Conservation (phyloP, 495 filamentous ascomycete genomes). For the Neurospora sp. region DNA sequence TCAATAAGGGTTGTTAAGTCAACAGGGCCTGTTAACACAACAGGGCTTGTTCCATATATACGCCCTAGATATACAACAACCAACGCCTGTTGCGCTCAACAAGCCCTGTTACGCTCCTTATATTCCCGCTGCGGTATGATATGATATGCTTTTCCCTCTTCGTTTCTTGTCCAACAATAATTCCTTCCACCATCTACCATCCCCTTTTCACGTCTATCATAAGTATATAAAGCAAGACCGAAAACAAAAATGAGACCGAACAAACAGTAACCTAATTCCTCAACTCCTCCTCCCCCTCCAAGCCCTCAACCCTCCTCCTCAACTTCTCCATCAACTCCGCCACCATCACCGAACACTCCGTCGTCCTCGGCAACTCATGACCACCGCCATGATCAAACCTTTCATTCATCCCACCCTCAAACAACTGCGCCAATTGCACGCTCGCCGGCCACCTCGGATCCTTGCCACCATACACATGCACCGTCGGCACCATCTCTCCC, state of each 20-base stretch:
- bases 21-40: too few species aligned
- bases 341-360: conserved; percentile 16
- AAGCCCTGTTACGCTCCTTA: too few species aligned
- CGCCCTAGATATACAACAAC: too few species aligned
- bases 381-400: conserved; percentile 44
- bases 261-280: background rate
- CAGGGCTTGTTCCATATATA: too few species aligned
- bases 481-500: conserved; percentile 40
- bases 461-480: conserved; percentile 49
- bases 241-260: background rate
- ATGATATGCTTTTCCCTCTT: background rate
- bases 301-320: background rate
- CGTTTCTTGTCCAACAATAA: background rate
- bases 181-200: background rate
- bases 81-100: too few species aligned
- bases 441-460: conserved; percentile 48
- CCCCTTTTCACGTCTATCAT: background rate
- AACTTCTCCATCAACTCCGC: conserved; percentile 18
- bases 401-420: conserved; percentile 31
- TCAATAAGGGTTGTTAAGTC: too few species aligned
- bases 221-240: background rate
- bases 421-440: conserved; percentile 46
- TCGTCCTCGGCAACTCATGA: conserved; percentile 38
- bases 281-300: background rate
- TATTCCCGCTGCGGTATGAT: background rate